Conservation (phyloP, 495 filamentous ascomycete species). For the Penicillium coffeae region DNA sequence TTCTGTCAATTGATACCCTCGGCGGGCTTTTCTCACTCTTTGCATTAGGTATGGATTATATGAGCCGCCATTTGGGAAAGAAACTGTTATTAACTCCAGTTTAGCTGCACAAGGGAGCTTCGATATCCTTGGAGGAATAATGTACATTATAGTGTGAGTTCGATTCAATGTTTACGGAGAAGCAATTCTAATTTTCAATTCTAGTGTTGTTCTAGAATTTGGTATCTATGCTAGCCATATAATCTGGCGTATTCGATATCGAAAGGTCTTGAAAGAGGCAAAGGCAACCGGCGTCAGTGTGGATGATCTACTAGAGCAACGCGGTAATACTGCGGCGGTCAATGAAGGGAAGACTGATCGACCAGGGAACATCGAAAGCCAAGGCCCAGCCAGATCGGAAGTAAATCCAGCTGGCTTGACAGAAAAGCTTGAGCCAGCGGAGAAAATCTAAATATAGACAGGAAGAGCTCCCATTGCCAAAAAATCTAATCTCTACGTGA, state of each 20-base stretch:
- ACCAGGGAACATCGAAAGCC: neutral
- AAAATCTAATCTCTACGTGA: no score
- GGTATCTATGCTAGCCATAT: slow-evolving; percentile 68
- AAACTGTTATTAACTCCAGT: slow-evolving; percentile 6
- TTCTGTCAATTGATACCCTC: slow-evolving; percentile 64
- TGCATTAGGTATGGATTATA: slow-evolving; percentile 52
- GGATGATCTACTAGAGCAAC: slow-evolving; percentile 53
- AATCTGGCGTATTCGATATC: slow-evolving; percentile 63
- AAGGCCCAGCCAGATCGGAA: neutral
- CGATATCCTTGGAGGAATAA: slow-evolving; percentile 63
- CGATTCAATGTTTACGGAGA: neutral
- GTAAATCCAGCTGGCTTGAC: neutral
- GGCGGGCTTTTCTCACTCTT: slow-evolving; percentile 75
- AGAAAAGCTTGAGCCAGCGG: neutral
- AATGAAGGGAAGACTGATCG: neutral
- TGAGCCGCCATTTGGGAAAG: neutral
- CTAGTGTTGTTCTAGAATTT: slow-evolving; percentile 58
- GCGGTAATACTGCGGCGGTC: slow-evolving; percentile 5
- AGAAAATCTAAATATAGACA: neutral
- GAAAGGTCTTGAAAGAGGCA: slow-evolving; percentile 54
- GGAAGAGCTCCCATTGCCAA: neutral
- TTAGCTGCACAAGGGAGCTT: slow-evolving; percentile 64
- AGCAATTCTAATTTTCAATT: neutral
- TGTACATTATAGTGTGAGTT: slow-evolving; percentile 65
- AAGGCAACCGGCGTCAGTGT: slow-evolving; percentile 55